A percentile compares a stretch with the other conserved stretches of the same genome.
Conservation (phyloP, 164 flowering plant species). For the Aristolochia fimbriata region DNA sequence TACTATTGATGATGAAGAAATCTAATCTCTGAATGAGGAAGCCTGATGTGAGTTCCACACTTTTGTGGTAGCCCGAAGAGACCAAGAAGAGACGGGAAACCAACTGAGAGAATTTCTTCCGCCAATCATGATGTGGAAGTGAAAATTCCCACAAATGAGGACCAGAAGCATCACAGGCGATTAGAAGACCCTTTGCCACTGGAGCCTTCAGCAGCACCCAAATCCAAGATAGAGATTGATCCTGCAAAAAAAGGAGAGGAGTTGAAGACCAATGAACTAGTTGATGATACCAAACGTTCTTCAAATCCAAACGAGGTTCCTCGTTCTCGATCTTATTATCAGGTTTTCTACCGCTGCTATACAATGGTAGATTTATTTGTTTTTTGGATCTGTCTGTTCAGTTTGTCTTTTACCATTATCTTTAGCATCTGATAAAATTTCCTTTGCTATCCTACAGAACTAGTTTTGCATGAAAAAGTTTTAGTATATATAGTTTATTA, state of each 20-base stretch:
- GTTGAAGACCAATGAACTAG: slow-evolving; percentile 23
- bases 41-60: neutral
- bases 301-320: slow-evolving; percentile 38
- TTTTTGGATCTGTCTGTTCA: neutral
- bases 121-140: slow-evolving; percentile 21
- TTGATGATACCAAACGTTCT: slow-evolving; percentile 24
- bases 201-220: slow-evolving; percentile 30
- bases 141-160: slow-evolving; percentile 21
- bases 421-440: no score
- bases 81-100: slow-evolving; percentile 64
- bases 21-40: neutral
- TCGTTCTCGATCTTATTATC: slow-evolving; percentile 44
- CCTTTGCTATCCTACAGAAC: no score
- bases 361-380: neutral
- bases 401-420: no score
- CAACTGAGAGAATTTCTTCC: slow-evolving; percentile 36
- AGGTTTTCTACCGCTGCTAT: slow-evolving; percentile 33
- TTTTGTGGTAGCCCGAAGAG: slow-evolving; percentile 54
- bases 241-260: slow-evolving; percentile 23
- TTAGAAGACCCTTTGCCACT: slow-evolving; percentile 51
- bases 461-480: no score
- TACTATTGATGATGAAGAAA: neutral
- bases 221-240: slow-evolving; percentile 26
- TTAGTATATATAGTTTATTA: no score
- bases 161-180: slow-evolving; percentile 38